Evolutionary conservation across 106 monocot species (phyloP).

Genomic region (Phalaenopsis equestris): DNA sequence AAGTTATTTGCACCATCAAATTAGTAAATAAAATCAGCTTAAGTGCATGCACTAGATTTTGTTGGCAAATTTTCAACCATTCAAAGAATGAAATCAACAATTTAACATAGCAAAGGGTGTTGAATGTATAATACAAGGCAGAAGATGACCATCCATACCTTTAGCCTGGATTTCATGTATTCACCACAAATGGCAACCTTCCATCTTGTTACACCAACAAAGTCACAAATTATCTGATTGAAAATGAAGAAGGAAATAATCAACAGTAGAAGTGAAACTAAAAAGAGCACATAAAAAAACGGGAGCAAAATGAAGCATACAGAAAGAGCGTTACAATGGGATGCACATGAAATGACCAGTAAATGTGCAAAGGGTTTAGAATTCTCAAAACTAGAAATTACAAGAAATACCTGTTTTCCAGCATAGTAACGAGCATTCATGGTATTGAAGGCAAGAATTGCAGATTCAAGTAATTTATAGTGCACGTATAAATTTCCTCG

Average conservation of each 20-base stretch:
- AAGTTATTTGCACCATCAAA: background rate
- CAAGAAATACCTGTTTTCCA: constrained; percentile 71
- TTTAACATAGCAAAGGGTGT: background rate
- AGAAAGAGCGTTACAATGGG: background rate
- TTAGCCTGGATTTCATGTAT: constrained; percentile 93
- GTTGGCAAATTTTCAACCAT: background rate
- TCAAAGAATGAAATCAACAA: background rate
- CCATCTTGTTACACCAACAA: constrained; percentile 81
- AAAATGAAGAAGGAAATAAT: background rate
- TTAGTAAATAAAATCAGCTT: background rate
- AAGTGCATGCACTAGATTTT: background rate
- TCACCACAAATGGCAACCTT: constrained; percentile 98
- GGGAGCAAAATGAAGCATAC: background rate
- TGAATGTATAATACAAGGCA: background rate
- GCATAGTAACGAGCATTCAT: constrained; percentile 92
- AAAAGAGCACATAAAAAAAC: background rate
- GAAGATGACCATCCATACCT: constrained; percentile 24
- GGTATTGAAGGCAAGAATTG: constrained; percentile 68
- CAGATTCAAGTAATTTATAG: constrained; percentile 81
- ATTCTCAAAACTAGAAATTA: background rate
- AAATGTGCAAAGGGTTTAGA: background rate
- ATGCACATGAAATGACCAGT: background rate
- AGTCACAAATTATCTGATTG: constrained; percentile 77
- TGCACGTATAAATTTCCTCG: constrained; percentile 98
- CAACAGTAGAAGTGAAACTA: background rate